A percentile compares a stretch with the other conserved stretches of the same genome.
These are phyloP conservation scores for Styphnolobium japonicum DNA, from an alignment of 306 rosid genomes.

Conservation along the genomic window DNA sequence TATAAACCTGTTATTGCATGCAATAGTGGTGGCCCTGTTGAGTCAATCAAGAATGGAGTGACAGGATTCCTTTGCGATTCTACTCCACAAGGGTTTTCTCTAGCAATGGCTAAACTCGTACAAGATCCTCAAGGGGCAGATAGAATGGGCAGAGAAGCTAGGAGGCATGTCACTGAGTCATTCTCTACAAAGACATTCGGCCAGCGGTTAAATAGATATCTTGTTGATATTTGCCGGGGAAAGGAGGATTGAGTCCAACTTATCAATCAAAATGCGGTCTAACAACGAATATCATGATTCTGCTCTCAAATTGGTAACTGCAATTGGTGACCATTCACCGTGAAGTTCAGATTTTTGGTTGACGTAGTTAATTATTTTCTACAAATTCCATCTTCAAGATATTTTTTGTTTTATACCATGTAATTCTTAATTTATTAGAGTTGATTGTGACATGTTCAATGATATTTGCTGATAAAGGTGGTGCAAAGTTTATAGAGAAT, in stretches of 20 bases:
- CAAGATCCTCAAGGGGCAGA: neutral
- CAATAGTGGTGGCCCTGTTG: conserved; percentile 67
- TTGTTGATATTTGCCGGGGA: conserved; percentile 48
- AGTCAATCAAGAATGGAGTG: conserved; percentile 47
- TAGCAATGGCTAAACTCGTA: neutral
- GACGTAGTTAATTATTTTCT: neutral
- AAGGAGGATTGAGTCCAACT: conserved; percentile 55
- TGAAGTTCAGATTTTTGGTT: conserved; percentile 16
- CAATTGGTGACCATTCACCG: neutral
- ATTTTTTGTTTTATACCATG: neutral
- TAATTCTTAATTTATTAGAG: conserved; percentile 32
- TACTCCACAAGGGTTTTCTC: neutral
- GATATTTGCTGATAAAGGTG: neutral
- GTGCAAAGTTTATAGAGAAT: neutral
- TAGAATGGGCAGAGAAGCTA: conserved; percentile 77
- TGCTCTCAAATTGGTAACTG: neutral
- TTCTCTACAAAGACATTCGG: conserved; percentile 77
- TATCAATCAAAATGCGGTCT: neutral
- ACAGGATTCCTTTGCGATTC: conserved; percentile 57
- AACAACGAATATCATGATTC: neutral
- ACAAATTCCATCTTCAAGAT: neutral
- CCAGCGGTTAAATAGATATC: conserved; percentile 57
- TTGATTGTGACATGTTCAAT: conserved; percentile 28
- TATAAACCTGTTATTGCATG: conserved; percentile 68
- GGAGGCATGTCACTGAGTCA: conserved; percentile 66